Base-by-base conservation (phyloP, 352 stramenopile species). In the Pseudoperonospora humuli region DNA sequence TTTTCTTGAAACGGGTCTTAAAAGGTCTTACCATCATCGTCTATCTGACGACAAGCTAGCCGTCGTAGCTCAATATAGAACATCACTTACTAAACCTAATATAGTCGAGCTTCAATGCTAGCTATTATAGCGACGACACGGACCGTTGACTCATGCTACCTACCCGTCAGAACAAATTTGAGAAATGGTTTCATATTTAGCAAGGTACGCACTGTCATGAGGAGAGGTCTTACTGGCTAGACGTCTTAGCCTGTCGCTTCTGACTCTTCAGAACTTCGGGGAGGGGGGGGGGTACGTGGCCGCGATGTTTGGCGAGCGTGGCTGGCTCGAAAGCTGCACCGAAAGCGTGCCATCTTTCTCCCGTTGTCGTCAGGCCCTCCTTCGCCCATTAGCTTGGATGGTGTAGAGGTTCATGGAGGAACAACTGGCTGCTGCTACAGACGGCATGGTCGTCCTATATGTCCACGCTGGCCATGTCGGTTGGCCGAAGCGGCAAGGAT, bases 201-300 rank as follows among this genome's bases (percentile, higher is more conserved):
- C 10, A 2, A 21, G 27, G 7, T 51, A 50, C 32, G 6, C 4
- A 0, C 1, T 50, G 21, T 7, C 2, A 15, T 23, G 35, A 25
- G 20, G 21, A 1, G 13, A 5, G 24, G 2, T 35, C n/a, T 32
- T 42, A 57, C 36, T 65, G 50, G 10, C 48, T 27, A 61, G 58
- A 56, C 52, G 39, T 56, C 39, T 61, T 45, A 57, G 34, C 25
- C 31, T 41, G 48, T 54, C 36, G 8, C 32, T 50, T 50, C 51
- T 47, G 57, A 50, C 52, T 48, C 34, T 59, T 62, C 57, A 62
- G 51, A 46, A 65, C 58, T 58, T 11, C n/a, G n/a, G n/a, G n/a
- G n/a, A n/a, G n/a, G n/a, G n/a, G n/a, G 27, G 10, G 19, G 45
- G 46, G 37, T 57, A 49, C 45, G 45, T 62, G 54, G 35, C 31